Evolutionary conservation across 805 yeast species (phyloP).

Genomic region (Wickerhamiella sorbophila): DNA sequence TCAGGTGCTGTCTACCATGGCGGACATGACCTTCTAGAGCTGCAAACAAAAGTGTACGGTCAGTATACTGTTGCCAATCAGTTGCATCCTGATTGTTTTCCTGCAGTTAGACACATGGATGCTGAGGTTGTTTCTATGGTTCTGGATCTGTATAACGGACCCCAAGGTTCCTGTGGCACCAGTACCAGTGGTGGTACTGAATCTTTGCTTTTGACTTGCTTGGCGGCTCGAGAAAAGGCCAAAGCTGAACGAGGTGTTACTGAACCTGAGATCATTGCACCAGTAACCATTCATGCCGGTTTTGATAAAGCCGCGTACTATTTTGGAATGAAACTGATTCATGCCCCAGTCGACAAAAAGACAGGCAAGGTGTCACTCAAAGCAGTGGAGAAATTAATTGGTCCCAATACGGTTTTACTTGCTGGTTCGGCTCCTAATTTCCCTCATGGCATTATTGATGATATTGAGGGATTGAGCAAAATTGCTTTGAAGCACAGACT

Average conservation of each 20-base stretch:
- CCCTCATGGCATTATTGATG: conserved; percentile 93
- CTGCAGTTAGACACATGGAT: conserved; percentile 94
- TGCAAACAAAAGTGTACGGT: conserved; percentile 67
- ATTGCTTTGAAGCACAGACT: conserved; percentile 53
- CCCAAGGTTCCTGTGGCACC: conserved; percentile 60
- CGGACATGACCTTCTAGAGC: conserved; percentile 55
- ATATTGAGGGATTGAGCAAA: conserved; percentile 55
- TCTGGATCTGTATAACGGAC: conserved; percentile 65
- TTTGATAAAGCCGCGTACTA: conserved; percentile 85
- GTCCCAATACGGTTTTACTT: conserved; percentile 63
- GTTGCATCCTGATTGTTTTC: conserved; percentile 92
- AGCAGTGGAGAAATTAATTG: conserved; percentile 51
- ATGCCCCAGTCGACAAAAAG: conserved; percentile 58
- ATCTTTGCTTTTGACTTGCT: conserved; percentile 69
- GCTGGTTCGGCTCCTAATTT: conserved; percentile 95
- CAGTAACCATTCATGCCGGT: conserved; percentile 86
- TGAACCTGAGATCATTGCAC: conserved; percentile 78
- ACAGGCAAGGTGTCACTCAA: conserved; percentile 53
- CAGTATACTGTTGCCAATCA: conserved; percentile 82
- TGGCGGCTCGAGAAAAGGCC: conserved; percentile 77
- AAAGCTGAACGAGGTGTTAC: conserved; percentile 36
- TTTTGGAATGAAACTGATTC: conserved; percentile 71
- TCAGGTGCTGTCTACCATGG: conserved; percentile 98
- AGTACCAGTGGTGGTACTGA: conserved; percentile 94
- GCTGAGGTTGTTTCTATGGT: conserved; percentile 91